Percentiles rank a stretch among this genome's conserved stretches.
Conservation (phyloP, 768 basidiomycete species). For the Calvatia gigantea region DNA sequence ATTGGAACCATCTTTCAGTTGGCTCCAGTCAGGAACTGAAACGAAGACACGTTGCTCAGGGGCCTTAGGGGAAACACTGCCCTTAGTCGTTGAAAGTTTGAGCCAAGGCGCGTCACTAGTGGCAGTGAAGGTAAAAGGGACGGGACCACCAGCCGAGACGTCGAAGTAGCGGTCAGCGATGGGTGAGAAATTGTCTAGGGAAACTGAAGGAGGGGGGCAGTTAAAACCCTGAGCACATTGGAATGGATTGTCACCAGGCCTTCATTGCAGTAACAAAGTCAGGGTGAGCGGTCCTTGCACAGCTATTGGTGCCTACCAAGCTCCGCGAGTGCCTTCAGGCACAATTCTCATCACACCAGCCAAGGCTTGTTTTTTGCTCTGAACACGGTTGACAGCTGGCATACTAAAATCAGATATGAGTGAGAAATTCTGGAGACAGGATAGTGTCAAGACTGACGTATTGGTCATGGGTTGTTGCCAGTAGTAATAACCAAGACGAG, state of each 20-base stretch:
- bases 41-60: slow-evolving; percentile 54
- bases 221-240: slow-evolving; percentile 49
- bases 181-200: slow-evolving; percentile 55
- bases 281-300: neutral
- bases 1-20: slow-evolving; percentile 35
- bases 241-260: slow-evolving; percentile 65
- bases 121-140: slow-evolving; percentile 52
- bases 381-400: slow-evolving; percentile 48
- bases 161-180: slow-evolving; percentile 55
- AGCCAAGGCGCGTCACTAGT: slow-evolving; percentile 52
- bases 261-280: slow-evolving; percentile 16
- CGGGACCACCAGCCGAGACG: slow-evolving; percentile 57
- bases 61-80: slow-evolving; percentile 41
- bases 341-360: slow-evolving; percentile 63
- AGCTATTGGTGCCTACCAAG: slow-evolving; percentile 39
- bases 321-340: slow-evolving; percentile 56
- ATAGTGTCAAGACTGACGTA: slow-evolving; percentile 31
- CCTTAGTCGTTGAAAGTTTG: slow-evolving; percentile 39
- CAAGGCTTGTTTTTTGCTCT: slow-evolving; percentile 51
- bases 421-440: neutral
- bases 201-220: slow-evolving; percentile 46
- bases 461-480: slow-evolving; percentile 73
- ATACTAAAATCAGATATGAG: slow-evolving; percentile 30
- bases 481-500: slow-evolving; percentile 62
- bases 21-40: slow-evolving; percentile 54